Evolutionary conservation across 305 asterid species (phyloP), one percentile per base, ranked within the genome.

Genomic region (Coffea humblotiana): DNA sequence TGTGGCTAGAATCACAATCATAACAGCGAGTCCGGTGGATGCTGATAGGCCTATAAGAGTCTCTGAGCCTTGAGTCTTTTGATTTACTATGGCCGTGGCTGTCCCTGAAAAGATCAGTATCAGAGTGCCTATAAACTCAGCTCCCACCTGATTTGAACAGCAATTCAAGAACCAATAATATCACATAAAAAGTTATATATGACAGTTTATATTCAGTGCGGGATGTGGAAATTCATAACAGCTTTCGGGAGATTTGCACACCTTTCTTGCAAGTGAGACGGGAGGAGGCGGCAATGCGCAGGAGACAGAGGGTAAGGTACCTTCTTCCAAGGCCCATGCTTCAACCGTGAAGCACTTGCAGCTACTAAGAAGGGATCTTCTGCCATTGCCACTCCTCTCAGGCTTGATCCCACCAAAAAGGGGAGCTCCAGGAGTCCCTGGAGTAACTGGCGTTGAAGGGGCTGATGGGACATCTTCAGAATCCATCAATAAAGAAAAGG

Each of bases 111-210:
- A 94, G 12, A 94, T 91, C 14, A 94, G 89, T 78, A 93, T 90
- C n/a, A 93, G 72, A 43, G 98, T 94, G 37, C 98, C 98, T 83
- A 93, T 87, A 68, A 94, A 91, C 90, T 94, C 98, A 14, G 98
- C 98, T 84, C 97, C 98, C 76, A 94, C 97, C 98, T 94, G 91
- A 35, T 72, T 74, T 64, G 5, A 60, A 43, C 51, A 27, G 2
- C 82, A 72, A 49, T 12, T 37, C 71, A 80, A 71, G 54, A 54
- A 7, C 27, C 52, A 69, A 72, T 71, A n/a, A n/a, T 0, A n/a
- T 27, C 70, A 72, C 25, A 27, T 0, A 12, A 37, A 14, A 27
- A 21, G 10, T 23, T 47, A n/a, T 18, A 47, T 35, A 76, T 35
- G 40, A 56, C 7, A 76, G 23, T 76, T 76, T 27, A 61, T 29